phyloP scores from a whole-genome alignment of 805 yeast species.

The Wickerhamiella australiensis region DNA sequence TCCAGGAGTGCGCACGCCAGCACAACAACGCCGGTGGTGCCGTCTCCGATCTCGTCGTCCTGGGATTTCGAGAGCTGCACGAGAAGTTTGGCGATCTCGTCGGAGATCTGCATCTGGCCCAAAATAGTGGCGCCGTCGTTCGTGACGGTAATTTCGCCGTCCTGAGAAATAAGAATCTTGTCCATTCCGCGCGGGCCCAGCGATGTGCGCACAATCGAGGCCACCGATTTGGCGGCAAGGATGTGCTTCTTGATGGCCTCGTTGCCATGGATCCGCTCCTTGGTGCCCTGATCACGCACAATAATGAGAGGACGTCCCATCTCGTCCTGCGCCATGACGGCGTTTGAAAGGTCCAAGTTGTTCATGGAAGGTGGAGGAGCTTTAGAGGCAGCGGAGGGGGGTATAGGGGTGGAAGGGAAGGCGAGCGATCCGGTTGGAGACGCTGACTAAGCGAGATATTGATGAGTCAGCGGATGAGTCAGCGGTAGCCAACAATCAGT shows the following conservation, averaged over 20 bases:
- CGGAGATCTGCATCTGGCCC: slow-evolving; percentile 89
- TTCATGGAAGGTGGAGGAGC: not conserved
- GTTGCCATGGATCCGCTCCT: slow-evolving; percentile 55
- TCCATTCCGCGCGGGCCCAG: slow-evolving; percentile 98
- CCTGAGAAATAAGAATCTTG: slow-evolving; percentile 87
- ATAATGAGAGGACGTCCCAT: slow-evolving; percentile 98
- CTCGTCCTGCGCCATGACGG: slow-evolving; percentile 97
- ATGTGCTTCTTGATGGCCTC: slow-evolving; percentile 78
- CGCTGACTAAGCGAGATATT: no score
- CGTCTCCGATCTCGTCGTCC: slow-evolving; percentile 98
- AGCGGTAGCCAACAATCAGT: no score
- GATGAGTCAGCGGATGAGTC: no score
- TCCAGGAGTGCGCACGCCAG: slow-evolving; percentile 88
- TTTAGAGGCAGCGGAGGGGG: not conserved
- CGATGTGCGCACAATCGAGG: slow-evolving; percentile 82
- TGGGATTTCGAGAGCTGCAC: slow-evolving; percentile 91
- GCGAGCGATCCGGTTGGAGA: no score
- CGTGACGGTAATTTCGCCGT: slow-evolving; percentile 95
- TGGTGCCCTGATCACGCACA: slow-evolving; percentile 70
- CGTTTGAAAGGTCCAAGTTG: slow-evolving; percentile 78
- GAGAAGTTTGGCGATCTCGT: slow-evolving; percentile 87
- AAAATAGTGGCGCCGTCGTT: slow-evolving; percentile 97
- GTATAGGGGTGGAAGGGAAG: not conserved
- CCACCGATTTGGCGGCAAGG: slow-evolving; percentile 87
- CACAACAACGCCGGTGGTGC: slow-evolving; percentile 98